A percentile compares a stretch with the other conserved stretches of the same genome.
Conservation (phyloP, 805 yeast genomes). For the Ascoidea rubescens region DNA sequence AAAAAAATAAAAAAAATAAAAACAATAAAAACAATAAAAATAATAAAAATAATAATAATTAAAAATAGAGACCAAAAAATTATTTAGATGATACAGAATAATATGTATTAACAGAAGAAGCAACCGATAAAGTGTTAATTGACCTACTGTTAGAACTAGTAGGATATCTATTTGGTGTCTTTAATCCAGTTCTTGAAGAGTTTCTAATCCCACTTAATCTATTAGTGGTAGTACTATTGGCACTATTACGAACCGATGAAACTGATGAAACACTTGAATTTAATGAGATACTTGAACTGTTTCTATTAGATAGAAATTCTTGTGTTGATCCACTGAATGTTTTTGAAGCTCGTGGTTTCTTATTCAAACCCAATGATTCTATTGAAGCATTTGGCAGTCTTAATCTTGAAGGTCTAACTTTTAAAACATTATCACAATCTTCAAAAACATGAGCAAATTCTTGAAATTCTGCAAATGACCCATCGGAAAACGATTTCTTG, state of each 20-base stretch:
- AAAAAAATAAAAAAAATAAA: too few relatives aligned
- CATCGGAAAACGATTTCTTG: too few relatives aligned
- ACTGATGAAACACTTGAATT: not conserved
- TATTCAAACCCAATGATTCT: not conserved
- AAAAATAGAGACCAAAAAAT: too few relatives aligned
- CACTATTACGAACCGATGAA: too few relatives aligned
- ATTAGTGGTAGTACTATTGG: not conserved
- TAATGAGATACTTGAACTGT: not conserved
- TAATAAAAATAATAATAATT: too few relatives aligned
- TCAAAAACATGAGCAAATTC: not conserved
- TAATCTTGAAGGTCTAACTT: not conserved
- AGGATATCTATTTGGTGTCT: not conserved
- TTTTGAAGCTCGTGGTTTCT: not conserved
- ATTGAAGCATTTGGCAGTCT: not conserved
- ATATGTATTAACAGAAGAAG: too few relatives aligned
- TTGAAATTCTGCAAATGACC: not conserved
- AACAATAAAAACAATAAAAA: too few relatives aligned
- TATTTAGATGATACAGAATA: too few relatives aligned
- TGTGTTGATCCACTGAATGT: not conserved
- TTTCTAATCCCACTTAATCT: not conserved
- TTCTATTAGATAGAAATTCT: not conserved
- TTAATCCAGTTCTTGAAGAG: not conserved
- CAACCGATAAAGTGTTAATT: too few relatives aligned
- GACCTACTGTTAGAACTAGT: too few relatives aligned
- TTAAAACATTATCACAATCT: not conserved